Evolutionary conservation across 2,329 filamentous ascomycete species (phyloP), one percentile per base, ranked within the genome.

Genomic region (Fusarium piperis): DNA sequence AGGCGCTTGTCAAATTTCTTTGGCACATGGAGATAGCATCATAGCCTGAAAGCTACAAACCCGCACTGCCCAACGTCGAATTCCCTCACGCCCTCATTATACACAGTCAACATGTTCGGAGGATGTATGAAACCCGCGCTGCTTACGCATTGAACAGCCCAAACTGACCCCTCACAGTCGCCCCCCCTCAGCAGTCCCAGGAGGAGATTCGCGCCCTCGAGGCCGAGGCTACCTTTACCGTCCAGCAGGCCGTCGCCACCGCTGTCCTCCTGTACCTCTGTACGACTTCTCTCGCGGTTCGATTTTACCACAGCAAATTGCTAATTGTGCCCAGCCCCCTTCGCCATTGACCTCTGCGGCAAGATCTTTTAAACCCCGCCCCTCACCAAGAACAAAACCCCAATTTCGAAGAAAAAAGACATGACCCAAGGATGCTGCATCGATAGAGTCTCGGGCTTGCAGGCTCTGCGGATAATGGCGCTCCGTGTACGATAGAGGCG

Each of bases 231-330:
- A 85, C 84, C 77, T 85, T 87, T 74, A 92, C 91, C 57, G 85
- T 95, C 74, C 90, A 92, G 83, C 87, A 86, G 76, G 92, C 92
- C 69, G 79, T 91, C 62, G 87, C 89, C 39, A 89, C 90, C 16
- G 91, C 90, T 70, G 85, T 91, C 39, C 81, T 93, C 56, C 87
- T 96, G 55, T 95, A 95, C 80, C 83, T 96, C 67, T 94, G 93
- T 96, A 89, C 64, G 92, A 6, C 79, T 10, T 3, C 13, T 8
- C 1, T 2, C 3, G 3, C 5, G 5, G 8, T 38, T 16, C 23
- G 3, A 11, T 6, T 7, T 12, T 33, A 20, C 3, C 5, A 7
- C 15, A 13, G 23, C 11, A 61, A 11, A 6, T 33, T 23, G 33
- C 71, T 76, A 62, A 77, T 41, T 35, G 18, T 36, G 2, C 18